These are phyloP conservation scores for Cercospora berteroae DNA, from an alignment of 2,329 filamentous ascomycete species.

Conservation along the genomic window DNA sequence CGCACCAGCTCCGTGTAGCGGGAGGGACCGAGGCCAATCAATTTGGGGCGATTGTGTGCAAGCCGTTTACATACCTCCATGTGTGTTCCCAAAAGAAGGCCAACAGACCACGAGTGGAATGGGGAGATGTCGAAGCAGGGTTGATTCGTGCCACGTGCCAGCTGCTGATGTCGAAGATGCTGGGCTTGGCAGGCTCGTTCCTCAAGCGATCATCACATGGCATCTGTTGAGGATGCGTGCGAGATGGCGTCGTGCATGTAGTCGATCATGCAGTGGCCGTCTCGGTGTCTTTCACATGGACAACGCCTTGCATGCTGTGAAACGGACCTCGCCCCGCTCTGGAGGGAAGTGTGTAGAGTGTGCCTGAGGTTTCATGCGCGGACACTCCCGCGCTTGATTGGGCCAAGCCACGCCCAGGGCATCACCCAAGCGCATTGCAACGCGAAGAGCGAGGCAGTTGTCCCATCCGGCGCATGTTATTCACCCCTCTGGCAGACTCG, in stretches of 20 bases:
- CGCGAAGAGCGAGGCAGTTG: not conserved
- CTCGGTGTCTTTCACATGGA: not conserved
- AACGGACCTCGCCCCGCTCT: not conserved
- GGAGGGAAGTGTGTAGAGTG: not conserved
- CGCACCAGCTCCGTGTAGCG: not conserved
- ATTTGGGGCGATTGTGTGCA: not conserved
- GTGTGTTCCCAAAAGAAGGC: not conserved
- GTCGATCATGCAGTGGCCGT: not conserved
- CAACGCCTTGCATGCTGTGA: not conserved
- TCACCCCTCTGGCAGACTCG: not conserved
- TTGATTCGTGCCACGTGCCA: not conserved
- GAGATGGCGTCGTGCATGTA: not conserved
- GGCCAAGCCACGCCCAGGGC: not conserved
- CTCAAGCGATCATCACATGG: not conserved
- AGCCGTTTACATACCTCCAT: not conserved
- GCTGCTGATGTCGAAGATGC: not conserved
- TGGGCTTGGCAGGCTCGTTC: not conserved
- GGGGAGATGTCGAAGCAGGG: not conserved
- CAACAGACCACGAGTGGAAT: not conserved
- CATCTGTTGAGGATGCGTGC: not conserved
- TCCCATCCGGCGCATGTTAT: not conserved
- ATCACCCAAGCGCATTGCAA: constrained; percentile 1
- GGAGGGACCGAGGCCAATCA: not conserved
- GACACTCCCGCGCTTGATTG: not conserved
- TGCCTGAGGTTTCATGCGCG: too few relatives aligned